These are phyloP conservation scores for Coniella vitis DNA, from an alignment of 2,329 filamentous ascomycete species.

Conservation along the genomic window DNA sequence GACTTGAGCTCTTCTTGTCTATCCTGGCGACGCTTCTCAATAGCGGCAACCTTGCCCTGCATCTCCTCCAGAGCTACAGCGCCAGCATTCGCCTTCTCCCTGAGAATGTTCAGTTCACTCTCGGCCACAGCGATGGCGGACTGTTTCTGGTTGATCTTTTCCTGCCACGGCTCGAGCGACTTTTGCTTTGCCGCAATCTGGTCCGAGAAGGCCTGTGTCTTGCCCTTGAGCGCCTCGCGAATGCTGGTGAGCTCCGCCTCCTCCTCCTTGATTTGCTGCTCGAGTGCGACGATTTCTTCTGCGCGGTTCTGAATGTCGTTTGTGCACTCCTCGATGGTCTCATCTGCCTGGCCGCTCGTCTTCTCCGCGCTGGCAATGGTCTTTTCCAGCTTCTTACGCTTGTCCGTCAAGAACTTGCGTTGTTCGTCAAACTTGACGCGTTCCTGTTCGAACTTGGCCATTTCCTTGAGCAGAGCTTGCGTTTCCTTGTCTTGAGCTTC, in stretches of 20 bases:
- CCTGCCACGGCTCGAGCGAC: slow-evolving; percentile 90
- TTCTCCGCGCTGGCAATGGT: slow-evolving; percentile 70
- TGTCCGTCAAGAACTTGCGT: slow-evolving; percentile 83
- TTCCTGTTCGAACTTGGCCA: slow-evolving; percentile 91
- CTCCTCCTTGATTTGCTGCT: slow-evolving; percentile 68
- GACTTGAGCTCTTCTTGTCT: slow-evolving; percentile 72
- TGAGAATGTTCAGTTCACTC: slow-evolving; percentile 86
- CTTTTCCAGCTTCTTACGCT: slow-evolving; percentile 94
- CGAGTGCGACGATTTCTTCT: slow-evolving; percentile 68
- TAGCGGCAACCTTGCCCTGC: slow-evolving; percentile 67
- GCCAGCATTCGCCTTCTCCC: slow-evolving; percentile 82
- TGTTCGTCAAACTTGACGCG: slow-evolving; percentile 97
- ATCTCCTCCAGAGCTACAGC: slow-evolving; percentile 78
- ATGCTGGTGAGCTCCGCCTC: slow-evolving; percentile 79
- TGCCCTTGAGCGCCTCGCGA: slow-evolving; percentile 82
- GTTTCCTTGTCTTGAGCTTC: slow-evolving; percentile 76
- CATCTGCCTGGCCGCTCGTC: slow-evolving; percentile 65
- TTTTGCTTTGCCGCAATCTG: slow-evolving; percentile 90
- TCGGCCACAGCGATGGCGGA: slow-evolving; percentile 91
- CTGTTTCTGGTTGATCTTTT: slow-evolving; percentile 94
- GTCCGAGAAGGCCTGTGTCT: slow-evolving; percentile 90
- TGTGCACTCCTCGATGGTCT: slow-evolving; percentile 69
- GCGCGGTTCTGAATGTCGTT: slow-evolving; percentile 72
- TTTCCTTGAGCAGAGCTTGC: slow-evolving; percentile 74
- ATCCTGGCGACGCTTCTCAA: slow-evolving; percentile 61